phyloP scores from a whole-genome alignment of 2,329 filamentous ascomycete species.

The Stachybotrys chartarum region DNA sequence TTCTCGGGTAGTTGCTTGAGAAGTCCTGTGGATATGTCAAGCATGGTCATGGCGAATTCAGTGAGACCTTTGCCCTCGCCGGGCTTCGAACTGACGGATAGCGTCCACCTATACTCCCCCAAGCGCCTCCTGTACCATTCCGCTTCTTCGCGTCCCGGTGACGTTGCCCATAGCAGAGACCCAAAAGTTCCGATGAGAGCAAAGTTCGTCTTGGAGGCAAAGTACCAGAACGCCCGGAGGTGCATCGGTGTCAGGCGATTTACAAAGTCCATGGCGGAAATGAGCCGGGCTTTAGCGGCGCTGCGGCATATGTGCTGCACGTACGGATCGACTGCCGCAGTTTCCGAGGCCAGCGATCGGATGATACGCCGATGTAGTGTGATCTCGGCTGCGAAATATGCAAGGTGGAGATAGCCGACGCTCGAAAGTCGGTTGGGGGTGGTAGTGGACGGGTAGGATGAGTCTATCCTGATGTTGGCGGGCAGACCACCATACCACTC shows the following conservation, averaged over 20 bases:
- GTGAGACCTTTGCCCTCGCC: slow-evolving; percentile 51
- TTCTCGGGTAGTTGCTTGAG: slow-evolving; percentile 66
- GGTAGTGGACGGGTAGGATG: slow-evolving; percentile 31
- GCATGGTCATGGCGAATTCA: slow-evolving; percentile 69
- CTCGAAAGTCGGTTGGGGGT: slow-evolving; percentile 44
- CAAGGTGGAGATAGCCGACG: slow-evolving; percentile 76
- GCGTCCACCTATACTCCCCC: slow-evolving; percentile 88
- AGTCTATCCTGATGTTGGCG: slow-evolving; percentile 58
- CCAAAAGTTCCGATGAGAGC: slow-evolving; percentile 93
- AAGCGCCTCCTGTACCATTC: slow-evolving; percentile 85
- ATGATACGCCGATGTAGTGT: slow-evolving; percentile 88
- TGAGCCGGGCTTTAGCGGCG: slow-evolving; percentile 87
- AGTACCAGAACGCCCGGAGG: slow-evolving; percentile 88
- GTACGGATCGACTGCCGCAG: slow-evolving; percentile 59
- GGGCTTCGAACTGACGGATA: slow-evolving; percentile 76
- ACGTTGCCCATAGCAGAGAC: slow-evolving; percentile 81
- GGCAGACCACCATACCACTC: slow-evolving; percentile 75
- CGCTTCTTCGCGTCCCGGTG: slow-evolving; percentile 78
- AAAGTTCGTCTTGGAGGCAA: slow-evolving; percentile 83
- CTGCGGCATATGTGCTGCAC: slow-evolving; percentile 88
- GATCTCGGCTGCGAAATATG: slow-evolving; percentile 91
- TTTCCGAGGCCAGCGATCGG: slow-evolving; percentile 55
- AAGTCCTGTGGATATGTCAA: slow-evolving; percentile 64
- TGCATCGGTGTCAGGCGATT: slow-evolving; percentile 84
- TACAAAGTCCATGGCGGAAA: slow-evolving; percentile 95